phyloP scores from a whole-genome alignment of 2,329 filamentous ascomycete genomes.

The Aureobasidium sp. region DNA sequence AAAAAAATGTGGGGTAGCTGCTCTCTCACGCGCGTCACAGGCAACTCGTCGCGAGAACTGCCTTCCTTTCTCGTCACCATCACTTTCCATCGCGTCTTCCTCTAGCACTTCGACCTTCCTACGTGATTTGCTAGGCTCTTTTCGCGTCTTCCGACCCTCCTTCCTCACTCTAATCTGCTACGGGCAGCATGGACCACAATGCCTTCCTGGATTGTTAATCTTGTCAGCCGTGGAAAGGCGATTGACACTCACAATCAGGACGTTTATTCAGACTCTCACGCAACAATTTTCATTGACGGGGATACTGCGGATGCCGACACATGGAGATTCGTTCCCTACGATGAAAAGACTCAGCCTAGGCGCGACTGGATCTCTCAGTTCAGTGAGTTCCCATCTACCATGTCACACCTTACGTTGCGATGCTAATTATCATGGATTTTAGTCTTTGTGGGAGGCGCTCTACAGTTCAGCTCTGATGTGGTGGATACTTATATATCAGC shows the following conservation, averaged over 20 bases:
- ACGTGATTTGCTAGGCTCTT: background rate
- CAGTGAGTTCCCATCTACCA: background rate
- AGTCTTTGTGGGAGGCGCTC: background rate
- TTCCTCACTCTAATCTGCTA: too few relatives aligned
- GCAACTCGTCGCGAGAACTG: background rate
- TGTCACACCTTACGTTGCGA: background rate
- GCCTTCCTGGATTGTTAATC: background rate
- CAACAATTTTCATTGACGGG: constrained; percentile 1
- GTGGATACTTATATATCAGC: background rate
- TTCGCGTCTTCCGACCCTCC: background rate
- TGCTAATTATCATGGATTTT: background rate
- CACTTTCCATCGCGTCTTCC: background rate
- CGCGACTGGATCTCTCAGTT: constrained; percentile 4
- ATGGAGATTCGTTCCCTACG: background rate
- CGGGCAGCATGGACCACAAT: background rate
- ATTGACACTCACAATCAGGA: background rate
- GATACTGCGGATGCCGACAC: background rate
- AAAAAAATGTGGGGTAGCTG: constrained; percentile 7
- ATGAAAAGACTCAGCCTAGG: constrained; percentile 10
- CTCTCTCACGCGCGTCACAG: background rate
- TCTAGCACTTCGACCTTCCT: background rate
- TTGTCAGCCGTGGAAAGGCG: background rate
- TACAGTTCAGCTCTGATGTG: background rate
- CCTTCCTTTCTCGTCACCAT: background rate
- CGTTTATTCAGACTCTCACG: background rate